Percentiles rank a stretch among this genome's conserved stretches.
Evolutionary conservation across 306 rosid species (phyloP).

Genomic region (Fragaria nilgerrensis): DNA sequence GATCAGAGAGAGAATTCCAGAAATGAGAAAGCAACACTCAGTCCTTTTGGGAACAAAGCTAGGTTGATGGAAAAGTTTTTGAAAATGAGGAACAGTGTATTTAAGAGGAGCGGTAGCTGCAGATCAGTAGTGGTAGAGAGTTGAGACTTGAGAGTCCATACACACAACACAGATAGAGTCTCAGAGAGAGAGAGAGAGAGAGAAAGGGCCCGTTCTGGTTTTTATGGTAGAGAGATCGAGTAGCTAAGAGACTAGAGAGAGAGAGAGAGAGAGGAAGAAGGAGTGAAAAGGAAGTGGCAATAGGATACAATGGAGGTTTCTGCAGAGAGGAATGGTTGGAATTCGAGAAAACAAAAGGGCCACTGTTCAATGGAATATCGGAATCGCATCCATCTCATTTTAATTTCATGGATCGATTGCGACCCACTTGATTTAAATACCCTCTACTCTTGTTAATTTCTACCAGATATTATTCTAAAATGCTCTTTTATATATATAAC

Average conservation of each 20-base stretch:
- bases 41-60: constrained; percentile 44
- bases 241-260: neutral
- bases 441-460: constrained; percentile 32
- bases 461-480: constrained; percentile 23
- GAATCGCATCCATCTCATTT: constrained; percentile 30
- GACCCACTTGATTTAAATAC: constrained; percentile 46
- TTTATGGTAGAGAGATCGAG: constrained; percentile 17
- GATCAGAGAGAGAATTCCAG: constrained; percentile 16
- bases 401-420: constrained; percentile 29
- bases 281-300: no score
- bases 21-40: constrained; percentile 31
- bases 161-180: neutral
- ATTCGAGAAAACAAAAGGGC: constrained; percentile 58
- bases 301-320: no score
- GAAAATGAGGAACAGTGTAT: constrained; percentile 58
- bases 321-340: constrained; percentile 52
- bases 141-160: neutral
- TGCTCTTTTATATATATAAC: neutral
- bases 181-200: constrained; percentile 5
- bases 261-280: no score
- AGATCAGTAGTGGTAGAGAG: constrained; percentile 8
- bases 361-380: constrained; percentile 55
- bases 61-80: constrained; percentile 51
- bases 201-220: constrained; percentile 26
- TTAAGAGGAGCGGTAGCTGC: constrained; percentile 37